Evolutionary conservation across 768 basidiomycete species (phyloP), one percentile per base, ranked within the genome.

Genomic region (Lactarius pseudohatsudake): DNA sequence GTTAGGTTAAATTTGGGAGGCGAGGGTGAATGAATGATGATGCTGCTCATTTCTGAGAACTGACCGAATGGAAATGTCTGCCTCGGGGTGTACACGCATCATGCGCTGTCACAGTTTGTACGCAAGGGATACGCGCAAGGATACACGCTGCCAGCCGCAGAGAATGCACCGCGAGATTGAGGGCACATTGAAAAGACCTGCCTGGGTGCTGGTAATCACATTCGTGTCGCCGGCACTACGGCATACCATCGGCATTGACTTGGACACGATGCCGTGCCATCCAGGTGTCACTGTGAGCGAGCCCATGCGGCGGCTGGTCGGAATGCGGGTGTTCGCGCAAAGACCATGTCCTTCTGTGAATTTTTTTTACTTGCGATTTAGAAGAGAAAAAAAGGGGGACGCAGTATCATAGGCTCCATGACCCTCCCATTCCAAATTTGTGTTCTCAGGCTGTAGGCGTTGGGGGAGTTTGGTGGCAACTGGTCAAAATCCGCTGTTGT

Each of bases 111-210:
- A 13, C 36, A 13, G 36, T 38, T 6, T 45, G 20, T 45, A 45
- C 20, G n/a, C 9, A 9, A 45, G 43, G 20, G 20, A 3, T n/a
- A n/a, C n/a, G n/a, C n/a, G n/a, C n/a, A n/a, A n/a, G n/a, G n/a
- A n/a, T 45, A 45, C 43, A 45, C 20, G 43, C 20, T 10, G 9
- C 20, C 9, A n/a, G 20, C 9, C 0, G 43, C 18, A 4, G 43
- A 10, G 20, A 45, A 45, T 45, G 90, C 36, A 38, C 36, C 36
- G 36, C 84, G 41, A 98, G 83, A 30, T 94, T 87, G 83, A 78
- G 95, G 15, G 38, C 38, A 5, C 38, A 3, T 40, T 40, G 38
- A 98, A 15, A 16, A 92, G 91, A 7, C 94, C 93, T 72, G 94
- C 94, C 41, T 94, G 85, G 15, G 96, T 90, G 7, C 36, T 38